phyloP scores from a whole-genome alignment of 129 eudicot genomes.

The Kitagawia praeruptora region DNA sequence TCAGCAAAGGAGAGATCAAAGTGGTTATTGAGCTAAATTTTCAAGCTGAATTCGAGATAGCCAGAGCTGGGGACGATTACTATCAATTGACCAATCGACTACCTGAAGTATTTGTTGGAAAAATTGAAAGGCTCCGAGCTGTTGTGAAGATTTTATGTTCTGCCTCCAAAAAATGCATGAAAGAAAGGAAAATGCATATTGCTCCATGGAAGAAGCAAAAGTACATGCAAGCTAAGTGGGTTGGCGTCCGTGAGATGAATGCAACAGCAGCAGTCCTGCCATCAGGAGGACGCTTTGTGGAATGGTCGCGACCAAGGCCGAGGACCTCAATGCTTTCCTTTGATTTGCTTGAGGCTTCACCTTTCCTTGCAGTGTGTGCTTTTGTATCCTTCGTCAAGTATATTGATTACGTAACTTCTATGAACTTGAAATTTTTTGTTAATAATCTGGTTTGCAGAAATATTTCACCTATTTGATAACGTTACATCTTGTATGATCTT shows the following conservation, averaged over 20 bases:
- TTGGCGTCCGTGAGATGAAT: slow-evolving; percentile 21
- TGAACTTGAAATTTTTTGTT: no score
- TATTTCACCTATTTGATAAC: no score
- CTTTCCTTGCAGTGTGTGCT: no score
- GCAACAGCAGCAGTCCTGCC: slow-evolving; percentile 14
- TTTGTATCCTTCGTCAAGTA: no score
- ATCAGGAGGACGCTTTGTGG: slow-evolving; percentile 6
- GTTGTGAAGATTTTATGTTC: slow-evolving; percentile 48
- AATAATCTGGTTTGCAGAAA: no score
- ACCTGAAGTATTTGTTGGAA: slow-evolving; percentile 56
- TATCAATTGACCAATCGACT: slow-evolving; percentile 26
- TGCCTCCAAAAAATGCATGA: slow-evolving; percentile 58
- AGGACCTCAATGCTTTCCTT: slow-evolving; percentile 45
- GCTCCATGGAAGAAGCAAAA: slow-evolving; percentile 79
- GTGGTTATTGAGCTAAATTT: slow-evolving; percentile 58
- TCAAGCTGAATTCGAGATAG: slow-evolving; percentile 56
- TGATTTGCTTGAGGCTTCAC: slow-evolving; percentile 34
- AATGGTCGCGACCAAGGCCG: slow-evolving; percentile 18
- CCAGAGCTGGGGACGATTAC: slow-evolving; percentile 48
- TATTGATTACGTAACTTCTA: no score
- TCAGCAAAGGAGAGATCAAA: slow-evolving; percentile 37
- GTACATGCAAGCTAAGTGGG: slow-evolving; percentile 80
- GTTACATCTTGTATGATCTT: no score
- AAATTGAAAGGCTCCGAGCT: slow-evolving; percentile 37
- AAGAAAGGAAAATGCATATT: no score